phyloP scores from a whole-genome alignment of 2,329 filamentous ascomycete genomes.

The Fusarium brachygibbosum region DNA sequence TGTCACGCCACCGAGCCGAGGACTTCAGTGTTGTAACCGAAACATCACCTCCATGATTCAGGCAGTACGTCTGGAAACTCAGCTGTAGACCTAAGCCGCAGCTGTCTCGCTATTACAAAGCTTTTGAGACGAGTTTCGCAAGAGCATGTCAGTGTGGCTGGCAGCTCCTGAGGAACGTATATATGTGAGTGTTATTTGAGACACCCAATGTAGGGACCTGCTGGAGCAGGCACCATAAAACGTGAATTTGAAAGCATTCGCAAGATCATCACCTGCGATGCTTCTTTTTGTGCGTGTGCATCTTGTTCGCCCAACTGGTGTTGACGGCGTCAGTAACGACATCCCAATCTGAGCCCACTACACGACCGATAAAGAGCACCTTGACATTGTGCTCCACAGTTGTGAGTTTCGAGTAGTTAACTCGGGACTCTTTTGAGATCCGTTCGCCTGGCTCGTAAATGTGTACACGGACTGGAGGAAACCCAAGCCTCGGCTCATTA shows the following conservation, averaged over 20 bases:
- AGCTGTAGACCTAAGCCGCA: slow-evolving; percentile 5
- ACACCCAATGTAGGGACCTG: slow-evolving; percentile 42
- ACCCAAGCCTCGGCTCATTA: slow-evolving; percentile 64
- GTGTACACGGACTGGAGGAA: slow-evolving; percentile 60
- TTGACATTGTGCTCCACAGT: slow-evolving; percentile 70
- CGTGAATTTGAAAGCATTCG: slow-evolving; percentile 41
- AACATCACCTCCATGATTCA: slow-evolving; percentile 1
- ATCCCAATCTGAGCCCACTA: slow-evolving; percentile 57
- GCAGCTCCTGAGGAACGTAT: slow-evolving; percentile 51
- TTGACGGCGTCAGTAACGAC: slow-evolving; percentile 62
- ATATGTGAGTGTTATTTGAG: slow-evolving; percentile 44
- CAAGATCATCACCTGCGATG: slow-evolving; percentile 37
- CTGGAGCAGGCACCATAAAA: slow-evolving; percentile 42
- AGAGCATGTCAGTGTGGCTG: slow-evolving; percentile 29
- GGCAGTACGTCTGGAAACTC: slow-evolving; percentile 11
- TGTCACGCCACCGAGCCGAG: neutral
- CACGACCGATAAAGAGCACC: slow-evolving; percentile 69
- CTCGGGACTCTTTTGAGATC: slow-evolving; percentile 64
- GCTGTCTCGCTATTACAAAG: slow-evolving; percentile 30
- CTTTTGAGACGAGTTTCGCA: slow-evolving; percentile 39
- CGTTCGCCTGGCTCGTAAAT: slow-evolving; percentile 61
- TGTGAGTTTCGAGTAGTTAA: slow-evolving; percentile 70
- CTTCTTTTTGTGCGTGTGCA: slow-evolving; percentile 53
- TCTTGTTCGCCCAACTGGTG: slow-evolving; percentile 64
- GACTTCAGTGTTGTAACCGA: slow-evolving; percentile 1